Evolutionary conservation across 2,329 filamentous ascomycete genomes (phyloP), one percentile per base, ranked within the genome.

Genomic region (Arachnomyces sp.): DNA sequence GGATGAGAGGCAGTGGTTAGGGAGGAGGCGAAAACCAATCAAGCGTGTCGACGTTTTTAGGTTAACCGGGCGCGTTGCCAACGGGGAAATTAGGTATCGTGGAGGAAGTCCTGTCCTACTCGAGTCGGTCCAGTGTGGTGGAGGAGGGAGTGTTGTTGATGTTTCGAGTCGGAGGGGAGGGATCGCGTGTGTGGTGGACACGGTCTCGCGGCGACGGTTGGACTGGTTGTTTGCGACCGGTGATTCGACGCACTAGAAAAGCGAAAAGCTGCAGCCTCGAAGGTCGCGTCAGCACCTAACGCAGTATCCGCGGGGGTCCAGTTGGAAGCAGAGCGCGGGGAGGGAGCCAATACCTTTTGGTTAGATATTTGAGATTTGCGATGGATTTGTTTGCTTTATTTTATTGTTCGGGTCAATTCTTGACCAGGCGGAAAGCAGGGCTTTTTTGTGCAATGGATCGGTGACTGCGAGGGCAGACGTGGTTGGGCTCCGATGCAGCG

Each of bases 231-330:
- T 44, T 46, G 48, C 44, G 47, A 48, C 18, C 46, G 51, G 42
- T 68, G 64, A 68, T 69, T 68, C 63, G 65, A 63, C 50, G 49
- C 52, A 49, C 51, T 52, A 55, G 50, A 25, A 25, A 53, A 49
- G 53, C 49, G 45, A 53, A 47, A 47, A 53, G 55, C 62, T 65
- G 60, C 62, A 64, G 58, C 53, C 50, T 55, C 52, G 54, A 52
- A 52, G 41, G 53, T 62, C 54, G 57, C 59, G 61, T 67, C 59
- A 68, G 64, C 55, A 55, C 43, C 57, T 57, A 64, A 60, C 55
- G 63, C 65, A 68, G 58, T 52, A 20, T 28, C 25, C 30, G 41
- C 18, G 32, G 29, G 38, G 20, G n/a, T n/a, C n/a, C 20, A 9
- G 5, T 5, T 5, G 20, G 20, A 25, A 9, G 9, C 5, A 9